Percentiles rank a stretch among this genome's conserved stretches.
phyloP scores from a whole-genome alignment of 352 stramenopile species.

The Plasmopara muralis region DNA sequence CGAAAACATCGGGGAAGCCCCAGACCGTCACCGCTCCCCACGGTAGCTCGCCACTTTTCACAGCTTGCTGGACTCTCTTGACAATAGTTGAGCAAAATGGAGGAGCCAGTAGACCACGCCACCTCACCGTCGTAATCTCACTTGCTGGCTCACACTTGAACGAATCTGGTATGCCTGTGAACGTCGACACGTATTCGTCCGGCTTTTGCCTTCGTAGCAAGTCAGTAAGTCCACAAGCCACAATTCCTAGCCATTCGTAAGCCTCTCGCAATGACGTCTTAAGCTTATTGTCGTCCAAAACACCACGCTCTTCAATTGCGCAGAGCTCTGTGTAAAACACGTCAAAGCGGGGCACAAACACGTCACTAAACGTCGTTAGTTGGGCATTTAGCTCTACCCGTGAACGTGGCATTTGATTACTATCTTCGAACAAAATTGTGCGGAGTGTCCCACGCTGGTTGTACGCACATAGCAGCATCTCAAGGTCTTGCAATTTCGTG shows the following conservation, averaged over 20 bases:
- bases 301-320: slow-evolving; percentile 1
- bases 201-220: slow-evolving; percentile 42
- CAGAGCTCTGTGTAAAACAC: slow-evolving; percentile 27
- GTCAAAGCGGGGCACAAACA: slow-evolving; percentile 56
- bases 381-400: slow-evolving; percentile 57
- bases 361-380: slow-evolving; percentile 31
- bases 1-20: slow-evolving; percentile 67
- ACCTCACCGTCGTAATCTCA: slow-evolving; percentile 52
- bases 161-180: slow-evolving; percentile 34
- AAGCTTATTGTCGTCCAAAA: slow-evolving; percentile 20
- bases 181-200: slow-evolving; percentile 79
- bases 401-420: slow-evolving; percentile 42
- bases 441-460: slow-evolving; percentile 51
- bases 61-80: slow-evolving; percentile 39
- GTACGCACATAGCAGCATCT: slow-evolving; percentile 73
- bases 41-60: slow-evolving; percentile 41
- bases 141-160: slow-evolving; percentile 30
- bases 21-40: slow-evolving; percentile 75
- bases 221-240: slow-evolving; percentile 52
- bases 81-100: slow-evolving; percentile 50
- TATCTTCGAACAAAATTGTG: slow-evolving; percentile 65
- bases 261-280: slow-evolving; percentile 37
- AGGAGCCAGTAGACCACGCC: slow-evolving; percentile 60
- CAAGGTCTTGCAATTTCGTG: slow-evolving; percentile 43
- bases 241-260: slow-evolving; percentile 74